phyloP scores from a whole-genome alignment of 345 rosid species.

The Lumnitzera racemosa region DNA sequence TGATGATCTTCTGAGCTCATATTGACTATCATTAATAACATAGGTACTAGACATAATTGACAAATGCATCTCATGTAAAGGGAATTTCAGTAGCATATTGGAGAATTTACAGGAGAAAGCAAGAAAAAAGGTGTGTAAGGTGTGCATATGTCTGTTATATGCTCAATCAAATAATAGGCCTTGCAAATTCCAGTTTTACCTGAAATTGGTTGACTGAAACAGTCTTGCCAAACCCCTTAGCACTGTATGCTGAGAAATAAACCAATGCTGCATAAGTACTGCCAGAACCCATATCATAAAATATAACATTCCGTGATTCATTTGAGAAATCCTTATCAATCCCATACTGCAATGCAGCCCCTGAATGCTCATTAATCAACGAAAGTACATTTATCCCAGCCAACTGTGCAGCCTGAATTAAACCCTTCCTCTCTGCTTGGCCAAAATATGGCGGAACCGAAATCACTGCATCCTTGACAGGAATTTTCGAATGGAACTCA shows the following conservation, averaged over 20 bases:
- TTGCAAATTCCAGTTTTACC: slow-evolving; percentile 27
- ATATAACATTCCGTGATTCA: slow-evolving; percentile 77
- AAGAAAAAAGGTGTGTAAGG: background rate
- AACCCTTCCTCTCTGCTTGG: slow-evolving; percentile 86
- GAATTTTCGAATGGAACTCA: slow-evolving; percentile 66
- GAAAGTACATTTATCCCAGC: slow-evolving; percentile 91
- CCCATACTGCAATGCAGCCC: slow-evolving; percentile 98
- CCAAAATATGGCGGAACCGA: slow-evolving; percentile 92
- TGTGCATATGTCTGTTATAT: background rate
- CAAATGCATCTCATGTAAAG: too few species aligned
- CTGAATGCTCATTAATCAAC: slow-evolving; percentile 75
- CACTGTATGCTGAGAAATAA: slow-evolving; percentile 75
- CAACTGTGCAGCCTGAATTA: slow-evolving; percentile 81
- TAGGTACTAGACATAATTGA: too few species aligned
- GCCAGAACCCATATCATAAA: slow-evolving; percentile 95
- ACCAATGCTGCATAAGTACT: slow-evolving; percentile 87
- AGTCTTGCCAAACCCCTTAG: slow-evolving; percentile 84
- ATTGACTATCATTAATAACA: too few species aligned
- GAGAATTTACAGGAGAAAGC: background rate
- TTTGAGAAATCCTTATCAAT: slow-evolving; percentile 93
- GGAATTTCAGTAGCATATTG: background rate
- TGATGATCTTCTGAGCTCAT: too few species aligned
- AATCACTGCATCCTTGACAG: slow-evolving; percentile 67
- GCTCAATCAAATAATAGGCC: background rate
- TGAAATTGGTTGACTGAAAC: slow-evolving; percentile 90